Conservation (phyloP, 2,329 filamentous ascomycete species). For the Verticillium zaregamsianum region DNA sequence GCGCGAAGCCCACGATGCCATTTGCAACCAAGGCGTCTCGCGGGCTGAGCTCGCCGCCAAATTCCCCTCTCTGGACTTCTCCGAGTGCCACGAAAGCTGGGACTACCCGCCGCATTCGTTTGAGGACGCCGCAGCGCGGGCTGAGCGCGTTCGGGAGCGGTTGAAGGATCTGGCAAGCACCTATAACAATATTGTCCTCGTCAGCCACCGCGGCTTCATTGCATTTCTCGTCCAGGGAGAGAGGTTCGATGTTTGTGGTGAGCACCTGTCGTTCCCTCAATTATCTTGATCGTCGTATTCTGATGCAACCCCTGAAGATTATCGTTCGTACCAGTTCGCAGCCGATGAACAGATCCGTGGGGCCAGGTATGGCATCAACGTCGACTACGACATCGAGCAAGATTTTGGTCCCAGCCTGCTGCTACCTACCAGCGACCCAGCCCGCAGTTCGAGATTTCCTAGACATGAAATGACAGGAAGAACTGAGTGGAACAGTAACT, state of each 20-base stretch:
- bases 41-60: not conserved
- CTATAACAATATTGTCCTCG: conserved; percentile 2
- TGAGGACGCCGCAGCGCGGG: not conserved
- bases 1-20: conserved; percentile 3
- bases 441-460: too few species aligned
- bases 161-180: not conserved
- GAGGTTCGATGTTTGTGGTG: conserved; percentile 3
- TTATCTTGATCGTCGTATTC: not conserved
- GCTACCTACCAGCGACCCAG: not conserved
- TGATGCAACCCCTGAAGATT: not conserved
- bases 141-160: not conserved
- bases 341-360: not conserved
- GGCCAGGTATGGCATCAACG: not conserved
- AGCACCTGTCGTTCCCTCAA: not conserved
- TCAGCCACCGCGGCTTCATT: conserved; percentile 3
- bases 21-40: not conserved
- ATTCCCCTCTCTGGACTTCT: not conserved
- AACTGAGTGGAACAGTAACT: too few species aligned
- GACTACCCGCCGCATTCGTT: not conserved
- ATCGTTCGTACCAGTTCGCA: not conserved
- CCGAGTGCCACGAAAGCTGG: conserved; percentile 1
- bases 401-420: not conserved
- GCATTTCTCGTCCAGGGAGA: conserved; percentile 2
- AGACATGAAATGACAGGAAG: too few species aligned
- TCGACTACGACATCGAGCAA: not conserved